Evolutionary conservation across 805 yeast species (phyloP), one percentile per base, ranked within the genome.

Genomic region (Candida andamanensis): DNA sequence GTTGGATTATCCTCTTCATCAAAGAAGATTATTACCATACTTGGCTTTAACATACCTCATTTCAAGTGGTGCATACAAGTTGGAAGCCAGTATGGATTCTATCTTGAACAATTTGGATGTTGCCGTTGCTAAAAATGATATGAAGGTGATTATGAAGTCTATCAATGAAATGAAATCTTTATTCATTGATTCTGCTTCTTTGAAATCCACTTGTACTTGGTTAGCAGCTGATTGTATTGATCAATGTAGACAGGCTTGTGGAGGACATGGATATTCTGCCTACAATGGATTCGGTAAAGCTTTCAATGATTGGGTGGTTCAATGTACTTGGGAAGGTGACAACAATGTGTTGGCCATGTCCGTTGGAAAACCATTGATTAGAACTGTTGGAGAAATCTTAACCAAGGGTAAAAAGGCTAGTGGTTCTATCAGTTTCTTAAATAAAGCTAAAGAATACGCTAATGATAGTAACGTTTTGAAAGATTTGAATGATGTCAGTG

Each of bases 321-420:
- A 63, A 50, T 62, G 69, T 50, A 66, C 72, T 18, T 66, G 72
- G 72, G 72, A 66, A 50, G 72, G 72, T 49, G 72, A 66, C 45
- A 66, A 66, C 54, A 66, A 57, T 42, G 70, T 66, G 26, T 56
- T 66, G 45, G 66, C 60, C 26, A 48, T 63, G 50, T 52, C 60
- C 32, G 62, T 58, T 33, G 70, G 72, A 47, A 55, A 63, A 39
- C 57, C 68, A 27, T 47, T 66, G 24, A 47, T 61, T 34, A 60
- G 56, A 47, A 43, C 50, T 33, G 51, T 59, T 18, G 46, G 42
- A 27, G 54, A 47, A 17, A 54, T 59, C 19, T 30, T 59, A 19
- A 40, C 48, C 19, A 44, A 51, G 29, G 60, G 55, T 40, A 53
- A 55, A 42, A 48, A 48, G 29, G 60, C 59, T 30, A 44, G 47